Percentiles rank a stretch among this genome's conserved stretches.
Evolutionary conservation across 2,329 filamentous ascomycete species (phyloP).

Genomic region (Verticillium dahliae): DNA sequence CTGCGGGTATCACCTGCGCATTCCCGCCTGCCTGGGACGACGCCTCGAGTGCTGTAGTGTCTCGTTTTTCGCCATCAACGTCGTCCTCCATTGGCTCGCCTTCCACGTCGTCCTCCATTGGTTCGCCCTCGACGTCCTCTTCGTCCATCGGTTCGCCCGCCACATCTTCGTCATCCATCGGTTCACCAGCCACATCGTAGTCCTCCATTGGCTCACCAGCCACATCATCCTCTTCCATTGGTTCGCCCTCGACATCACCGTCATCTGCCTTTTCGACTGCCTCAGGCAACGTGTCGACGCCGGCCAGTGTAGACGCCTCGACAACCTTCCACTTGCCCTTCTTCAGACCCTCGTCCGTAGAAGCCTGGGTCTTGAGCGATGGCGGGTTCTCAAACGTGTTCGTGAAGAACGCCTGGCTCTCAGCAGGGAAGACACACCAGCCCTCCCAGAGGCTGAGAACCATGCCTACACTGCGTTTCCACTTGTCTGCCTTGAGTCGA

Average conservation of each 20-base stretch:
- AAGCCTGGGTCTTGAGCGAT: conserved; percentile 22
- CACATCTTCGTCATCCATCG: conserved; percentile 37
- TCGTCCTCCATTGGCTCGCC: conserved; percentile 37
- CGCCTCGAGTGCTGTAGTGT: conserved; percentile 26
- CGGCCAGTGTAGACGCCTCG: conserved; percentile 24
- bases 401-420: conserved; percentile 65
- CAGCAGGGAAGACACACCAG: conserved; percentile 67
- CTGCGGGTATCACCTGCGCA: conserved; percentile 17
- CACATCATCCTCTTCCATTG: conserved; percentile 37
- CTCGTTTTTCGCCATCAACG: conserved; percentile 37
- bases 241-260: conserved; percentile 30
- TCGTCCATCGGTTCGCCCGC: conserved; percentile 37
- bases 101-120: conserved; percentile 32
- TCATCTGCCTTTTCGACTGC: conserved; percentile 26
- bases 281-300: background rate
- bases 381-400: conserved; percentile 67
- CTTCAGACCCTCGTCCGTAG: conserved; percentile 22
- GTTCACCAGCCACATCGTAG: conserved; percentile 30
- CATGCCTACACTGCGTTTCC: conserved; percentile 67
- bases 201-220: conserved; percentile 34
- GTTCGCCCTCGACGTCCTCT: conserved; percentile 32
- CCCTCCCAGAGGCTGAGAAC: conserved; percentile 67
- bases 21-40: background rate
- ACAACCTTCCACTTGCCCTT: conserved; percentile 45
- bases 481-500: conserved; percentile 73